Evolutionary conservation across 2,329 filamentous ascomycete genomes (phyloP), one percentile per base, ranked within the genome.

Genomic region (Hypoxylon sp.): DNA sequence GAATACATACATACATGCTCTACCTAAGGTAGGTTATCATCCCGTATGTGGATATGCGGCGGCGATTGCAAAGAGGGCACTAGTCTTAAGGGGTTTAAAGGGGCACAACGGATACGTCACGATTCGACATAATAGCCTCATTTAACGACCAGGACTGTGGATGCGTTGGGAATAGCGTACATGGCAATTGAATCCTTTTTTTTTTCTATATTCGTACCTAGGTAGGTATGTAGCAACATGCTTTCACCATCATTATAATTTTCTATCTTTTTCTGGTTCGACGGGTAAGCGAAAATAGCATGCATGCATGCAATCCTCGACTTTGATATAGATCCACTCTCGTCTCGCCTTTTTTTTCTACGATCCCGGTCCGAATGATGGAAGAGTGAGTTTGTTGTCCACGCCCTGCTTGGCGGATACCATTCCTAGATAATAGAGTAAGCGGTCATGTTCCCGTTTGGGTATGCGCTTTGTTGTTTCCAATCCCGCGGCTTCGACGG

Each of bases 401-500:
- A 20, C 40, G 12, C 30, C 27, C 36, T 29, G 30, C 45, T 44
- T 54, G 34, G 29, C 45, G 34, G 31, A 26, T 20, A 23, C 16
- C 3, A 41, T 45, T 34, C 31, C 36, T 27, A 16, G 20, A 26
- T 46, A 25, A 51, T 45, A 45, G n/a, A n/a, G 46, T 55, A 34
- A 55, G 42, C 42, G 27, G 32, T 34, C 15, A 32, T 30, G 6
- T 29, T 32, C 46, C 46, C 19, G 29, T 45, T 38, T 21, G 25
- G 27, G 36, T n/a, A 27, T 34, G 20, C 27, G 31, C 31, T 36
- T 48, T 41, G 32, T 48, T 36, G 44, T 38, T 45, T 43, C 32
- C 35, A 34, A 41, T 21, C 19, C 27, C 13, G 16, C 30, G 17
- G 19, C n/a, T 11, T 31, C 30, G 20, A 45, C 8, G 15, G 34